Conservation (phyloP, 2,329 filamentous ascomycete species). For the Trichothecium sympodiale region DNA sequence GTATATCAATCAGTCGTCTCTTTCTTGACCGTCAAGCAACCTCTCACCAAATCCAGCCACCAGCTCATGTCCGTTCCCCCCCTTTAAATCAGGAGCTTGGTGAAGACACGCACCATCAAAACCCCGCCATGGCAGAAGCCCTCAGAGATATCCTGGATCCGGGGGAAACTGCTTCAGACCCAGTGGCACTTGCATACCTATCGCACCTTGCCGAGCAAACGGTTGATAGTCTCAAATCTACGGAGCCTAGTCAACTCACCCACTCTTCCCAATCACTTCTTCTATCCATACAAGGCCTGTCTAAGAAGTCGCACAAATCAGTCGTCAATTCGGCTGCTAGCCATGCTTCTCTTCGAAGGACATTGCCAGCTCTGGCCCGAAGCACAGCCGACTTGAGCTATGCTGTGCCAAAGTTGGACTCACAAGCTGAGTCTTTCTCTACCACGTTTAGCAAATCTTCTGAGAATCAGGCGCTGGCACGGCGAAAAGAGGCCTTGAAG, state of each 20-base stretch:
- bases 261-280: slow-evolving; percentile 72
- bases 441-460: slow-evolving; percentile 67
- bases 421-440: slow-evolving; percentile 69
- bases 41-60: not conserved
- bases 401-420: slow-evolving; percentile 68
- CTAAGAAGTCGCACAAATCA: slow-evolving; percentile 77
- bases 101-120: too few species aligned
- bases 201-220: slow-evolving; percentile 66
- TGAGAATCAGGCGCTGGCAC: slow-evolving; percentile 58
- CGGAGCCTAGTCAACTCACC: slow-evolving; percentile 68
- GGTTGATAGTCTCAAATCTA: slow-evolving; percentile 58
- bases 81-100: too few species aligned
- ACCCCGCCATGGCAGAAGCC: slow-evolving; percentile 21
- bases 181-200: slow-evolving; percentile 59
- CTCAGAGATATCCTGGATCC: slow-evolving; percentile 22
- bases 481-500: slow-evolving; percentile 69
- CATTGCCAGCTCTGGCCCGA: slow-evolving; percentile 58
- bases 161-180: slow-evolving; percentile 26
- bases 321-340: slow-evolving; percentile 73
- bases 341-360: slow-evolving; percentile 60
- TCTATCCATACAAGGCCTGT: slow-evolving; percentile 75
- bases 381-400: slow-evolving; percentile 57
- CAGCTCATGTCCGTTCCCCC: too few species aligned
- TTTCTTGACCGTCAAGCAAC: not conserved
- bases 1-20: not conserved